Percentiles rank a stretch among this genome's conserved stretches.
These are phyloP conservation scores for Volvox africanus DNA, from an alignment of 139 green algal genomes.

Conservation along the genomic window DNA sequence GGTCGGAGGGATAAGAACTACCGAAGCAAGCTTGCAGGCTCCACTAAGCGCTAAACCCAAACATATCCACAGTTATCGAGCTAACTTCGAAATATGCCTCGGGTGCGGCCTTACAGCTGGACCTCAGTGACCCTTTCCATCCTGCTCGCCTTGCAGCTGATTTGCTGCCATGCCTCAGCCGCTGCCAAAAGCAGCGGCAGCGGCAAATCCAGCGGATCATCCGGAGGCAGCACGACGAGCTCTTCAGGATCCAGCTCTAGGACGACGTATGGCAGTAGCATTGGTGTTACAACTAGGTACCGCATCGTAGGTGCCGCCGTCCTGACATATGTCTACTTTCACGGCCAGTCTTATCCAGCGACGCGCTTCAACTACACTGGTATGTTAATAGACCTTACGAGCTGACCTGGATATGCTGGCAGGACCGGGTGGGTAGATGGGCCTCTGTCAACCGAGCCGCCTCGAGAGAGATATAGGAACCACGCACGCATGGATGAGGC, in stretches of 20 bases:
- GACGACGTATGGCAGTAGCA: background rate
- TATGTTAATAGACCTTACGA: background rate
- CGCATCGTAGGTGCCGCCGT: background rate
- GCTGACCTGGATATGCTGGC: too few relatives aligned
- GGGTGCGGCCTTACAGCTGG: too few relatives aligned
- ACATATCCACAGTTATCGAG: too few relatives aligned
- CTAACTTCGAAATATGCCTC: too few relatives aligned
- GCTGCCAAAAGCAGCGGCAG: background rate
- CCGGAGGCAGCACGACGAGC: too few relatives aligned
- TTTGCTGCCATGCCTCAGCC: background rate
- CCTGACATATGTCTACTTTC: background rate
- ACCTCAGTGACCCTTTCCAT: too few relatives aligned
- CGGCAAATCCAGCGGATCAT: background rate
- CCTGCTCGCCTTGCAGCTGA: too few relatives aligned
- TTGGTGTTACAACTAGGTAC: background rate
- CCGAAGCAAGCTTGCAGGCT: too few relatives aligned
- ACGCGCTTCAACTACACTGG: constrained; percentile 8
- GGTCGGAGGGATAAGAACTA: too few relatives aligned
- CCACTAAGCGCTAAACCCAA: too few relatives aligned
- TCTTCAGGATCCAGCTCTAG: background rate
- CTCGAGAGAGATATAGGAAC: background rate
- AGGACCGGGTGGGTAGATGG: background rate
- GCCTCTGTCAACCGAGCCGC: background rate
- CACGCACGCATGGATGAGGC: background rate
- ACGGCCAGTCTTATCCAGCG: background rate